These are phyloP conservation scores for Rehmannia glutinosa DNA, from an alignment of 257 asterid genomes.

Conservation along the genomic window DNA sequence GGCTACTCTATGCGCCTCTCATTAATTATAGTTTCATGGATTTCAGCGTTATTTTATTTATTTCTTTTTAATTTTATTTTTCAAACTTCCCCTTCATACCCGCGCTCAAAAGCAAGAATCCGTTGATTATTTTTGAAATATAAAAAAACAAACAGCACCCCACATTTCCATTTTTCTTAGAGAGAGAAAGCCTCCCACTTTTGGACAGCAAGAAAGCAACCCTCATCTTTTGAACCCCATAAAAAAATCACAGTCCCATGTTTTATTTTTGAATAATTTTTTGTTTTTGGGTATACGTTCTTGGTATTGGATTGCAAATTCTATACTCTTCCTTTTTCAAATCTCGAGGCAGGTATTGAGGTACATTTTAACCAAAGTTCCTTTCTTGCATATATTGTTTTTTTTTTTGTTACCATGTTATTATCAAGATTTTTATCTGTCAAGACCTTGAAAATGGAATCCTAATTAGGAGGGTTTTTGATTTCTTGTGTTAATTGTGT, in stretches of 20 bases:
- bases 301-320: conserved; percentile 32
- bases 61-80: conserved; percentile 14
- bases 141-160: conserved; percentile 13
- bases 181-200: conserved; percentile 25
- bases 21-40: conserved; percentile 75
- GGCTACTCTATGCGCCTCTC: conserved; percentile 27
- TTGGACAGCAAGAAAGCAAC: conserved; percentile 39
- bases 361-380: conserved; percentile 1
- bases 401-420: neutral
- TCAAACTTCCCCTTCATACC: conserved; percentile 61
- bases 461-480: conserved; percentile 23
- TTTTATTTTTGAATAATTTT: conserved; percentile 15
- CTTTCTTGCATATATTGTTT: too few species aligned
- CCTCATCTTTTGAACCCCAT: conserved; percentile 35
- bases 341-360: conserved; percentile 63
- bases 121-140: conserved; percentile 47
- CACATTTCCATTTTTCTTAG: conserved; percentile 19
- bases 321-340: conserved; percentile 30
- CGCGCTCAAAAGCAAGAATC: conserved; percentile 80
- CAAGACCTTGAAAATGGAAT: conserved; percentile 24
- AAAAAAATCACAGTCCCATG: conserved; percentile 30
- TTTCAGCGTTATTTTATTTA: conserved; percentile 65
- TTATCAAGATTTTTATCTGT: conserved; percentile 9
- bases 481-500: conserved; percentile 12
- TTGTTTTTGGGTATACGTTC: conserved; percentile 2